Evolutionary conservation across 2,329 filamentous ascomycete species (phyloP).

Genomic region (Cryoendolithus antarcticus): DNA sequence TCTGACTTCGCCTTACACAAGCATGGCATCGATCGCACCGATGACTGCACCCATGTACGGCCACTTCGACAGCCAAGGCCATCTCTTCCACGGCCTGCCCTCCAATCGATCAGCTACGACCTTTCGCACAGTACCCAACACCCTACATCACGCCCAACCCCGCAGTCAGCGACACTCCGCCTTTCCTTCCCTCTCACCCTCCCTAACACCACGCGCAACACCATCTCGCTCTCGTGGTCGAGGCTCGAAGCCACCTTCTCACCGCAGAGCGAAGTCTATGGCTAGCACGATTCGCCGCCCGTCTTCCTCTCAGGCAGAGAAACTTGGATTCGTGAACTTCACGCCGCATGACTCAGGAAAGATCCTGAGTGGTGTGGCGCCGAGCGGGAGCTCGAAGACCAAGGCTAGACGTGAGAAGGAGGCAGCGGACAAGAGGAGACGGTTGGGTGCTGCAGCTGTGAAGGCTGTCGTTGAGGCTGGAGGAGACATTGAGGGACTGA

Average conservation of each 20-base stretch:
- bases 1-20: conserved; percentile 8
- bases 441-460: conserved; percentile 55
- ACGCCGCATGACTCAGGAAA: conserved; percentile 66
- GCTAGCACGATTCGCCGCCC: conserved; percentile 15
- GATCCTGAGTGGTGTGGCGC: conserved; percentile 81
- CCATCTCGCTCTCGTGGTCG: no score
- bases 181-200: no score
- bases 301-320: conserved; percentile 29
- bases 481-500: conserved; percentile 43
- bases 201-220: no score
- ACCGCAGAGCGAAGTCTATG: conserved; percentile 18
- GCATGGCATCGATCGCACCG: conserved; percentile 5
- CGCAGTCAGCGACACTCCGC: no score
- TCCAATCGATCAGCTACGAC: no score
- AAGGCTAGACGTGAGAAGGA: conserved; percentile 88
- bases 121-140: no score
- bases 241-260: neutral
- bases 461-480: conserved; percentile 59
- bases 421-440: conserved; percentile 61
- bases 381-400: conserved; percentile 83
- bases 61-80: no score
- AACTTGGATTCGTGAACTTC: conserved; percentile 71
- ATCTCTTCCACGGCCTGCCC: no score
- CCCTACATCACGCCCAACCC: no score
- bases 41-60: neutral